Conservation (phyloP, 2,329 filamentous ascomycete genomes). For the Dendryphion nanum region DNA sequence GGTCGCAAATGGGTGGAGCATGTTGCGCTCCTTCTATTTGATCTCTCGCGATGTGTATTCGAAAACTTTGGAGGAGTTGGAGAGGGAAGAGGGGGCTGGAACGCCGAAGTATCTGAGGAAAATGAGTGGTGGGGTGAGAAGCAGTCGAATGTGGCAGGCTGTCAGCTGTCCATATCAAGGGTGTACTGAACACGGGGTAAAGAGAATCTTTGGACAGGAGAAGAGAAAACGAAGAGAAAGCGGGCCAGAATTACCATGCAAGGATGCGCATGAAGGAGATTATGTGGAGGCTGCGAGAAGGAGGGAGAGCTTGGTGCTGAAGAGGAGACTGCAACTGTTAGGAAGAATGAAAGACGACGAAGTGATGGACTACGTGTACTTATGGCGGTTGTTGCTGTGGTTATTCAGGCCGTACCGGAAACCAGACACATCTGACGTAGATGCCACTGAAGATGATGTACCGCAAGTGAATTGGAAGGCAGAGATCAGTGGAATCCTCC, state of each 20-base stretch:
- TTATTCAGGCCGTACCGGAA: constrained; percentile 13
- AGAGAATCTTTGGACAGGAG: constrained; percentile 10
- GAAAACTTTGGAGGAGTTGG: constrained; percentile 1
- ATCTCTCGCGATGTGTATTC: constrained; percentile 11
- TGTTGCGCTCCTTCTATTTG: constrained; percentile 12
- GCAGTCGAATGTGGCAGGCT: constrained; percentile 14
- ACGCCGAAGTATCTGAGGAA: constrained; percentile 10
- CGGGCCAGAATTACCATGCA: not conserved
- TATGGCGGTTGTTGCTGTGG: constrained; percentile 13
- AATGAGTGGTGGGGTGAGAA: constrained; percentile 11
- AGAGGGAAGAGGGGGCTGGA: not conserved
- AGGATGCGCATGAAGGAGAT: not conserved
- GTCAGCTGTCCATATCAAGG: constrained; percentile 14
- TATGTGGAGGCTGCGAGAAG: constrained; percentile 3
- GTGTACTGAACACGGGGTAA: constrained; percentile 15
- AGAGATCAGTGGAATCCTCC: constrained; percentile 11
- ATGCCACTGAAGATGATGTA: not conserved
- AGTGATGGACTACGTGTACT: constrained; percentile 13
- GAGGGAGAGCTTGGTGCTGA: constrained; percentile 10
- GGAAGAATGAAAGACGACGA: constrained; percentile 7
- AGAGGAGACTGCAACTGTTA: constrained; percentile 8
- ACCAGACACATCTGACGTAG: constrained; percentile 1
- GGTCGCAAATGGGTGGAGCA: constrained; percentile 14
- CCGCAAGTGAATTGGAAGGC: constrained; percentile 7
- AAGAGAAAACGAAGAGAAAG: not conserved